Percentiles rank a stretch among this genome's conserved stretches.
Conservation (phyloP, 2,329 filamentous ascomycete genomes). For the Penicillium corylophilum region DNA sequence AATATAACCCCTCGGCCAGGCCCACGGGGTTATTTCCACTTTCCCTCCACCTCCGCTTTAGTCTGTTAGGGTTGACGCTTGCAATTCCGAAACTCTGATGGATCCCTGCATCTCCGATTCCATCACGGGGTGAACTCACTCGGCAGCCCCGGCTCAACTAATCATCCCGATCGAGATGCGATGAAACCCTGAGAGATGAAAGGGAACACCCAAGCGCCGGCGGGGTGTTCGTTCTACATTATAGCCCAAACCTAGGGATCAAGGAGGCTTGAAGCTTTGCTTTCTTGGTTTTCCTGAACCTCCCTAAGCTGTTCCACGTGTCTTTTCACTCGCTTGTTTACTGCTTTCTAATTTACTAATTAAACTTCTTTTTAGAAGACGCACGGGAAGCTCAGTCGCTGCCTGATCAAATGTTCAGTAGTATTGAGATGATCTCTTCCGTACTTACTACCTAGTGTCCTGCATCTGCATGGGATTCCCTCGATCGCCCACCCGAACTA, state of each 20-base stretch:
- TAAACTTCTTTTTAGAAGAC: too few relatives aligned
- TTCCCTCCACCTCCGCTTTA: background rate
- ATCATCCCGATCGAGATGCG: background rate
- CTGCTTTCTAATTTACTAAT: too few relatives aligned
- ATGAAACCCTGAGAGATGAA: constrained; percentile 10
- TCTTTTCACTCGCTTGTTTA: too few relatives aligned
- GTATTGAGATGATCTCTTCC: too few relatives aligned
- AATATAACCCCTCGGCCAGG: background rate
- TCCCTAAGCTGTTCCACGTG: too few relatives aligned
- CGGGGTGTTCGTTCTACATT: background rate
- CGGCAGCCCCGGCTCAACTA: background rate
- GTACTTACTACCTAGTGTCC: too few relatives aligned
- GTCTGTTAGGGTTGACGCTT: constrained; percentile 8
- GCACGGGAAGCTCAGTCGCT: too few relatives aligned
- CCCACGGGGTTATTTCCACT: constrained; percentile 2
- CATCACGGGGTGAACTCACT: constrained; percentile 8
- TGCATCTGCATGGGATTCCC: background rate
- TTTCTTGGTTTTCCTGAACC: too few relatives aligned
- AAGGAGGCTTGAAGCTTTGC: too few relatives aligned
- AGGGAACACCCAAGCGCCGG: constrained; percentile 6
- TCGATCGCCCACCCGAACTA: constrained; percentile 4
- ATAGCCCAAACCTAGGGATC: too few relatives aligned
- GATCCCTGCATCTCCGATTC: background rate
- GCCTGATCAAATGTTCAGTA: too few relatives aligned
- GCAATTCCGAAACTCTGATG: background rate